Evolutionary conservation across 2,329 filamentous ascomycete species (phyloP).

Genomic region (Botrytis byssoidea): DNA sequence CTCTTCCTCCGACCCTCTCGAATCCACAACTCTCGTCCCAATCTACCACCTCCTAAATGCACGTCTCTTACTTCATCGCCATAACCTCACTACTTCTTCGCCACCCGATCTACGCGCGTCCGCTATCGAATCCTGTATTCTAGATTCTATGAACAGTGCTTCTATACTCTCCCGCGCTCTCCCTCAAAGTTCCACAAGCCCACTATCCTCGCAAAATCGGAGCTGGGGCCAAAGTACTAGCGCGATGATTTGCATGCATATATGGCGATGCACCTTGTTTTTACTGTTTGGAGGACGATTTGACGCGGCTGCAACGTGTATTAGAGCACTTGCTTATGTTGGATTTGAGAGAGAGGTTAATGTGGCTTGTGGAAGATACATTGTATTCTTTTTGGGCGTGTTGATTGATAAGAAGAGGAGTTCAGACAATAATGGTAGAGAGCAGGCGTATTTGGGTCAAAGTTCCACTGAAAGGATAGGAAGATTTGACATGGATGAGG

Average conservation of each 20-base stretch:
- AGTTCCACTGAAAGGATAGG: not conserved
- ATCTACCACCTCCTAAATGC: slow-evolving; percentile 78
- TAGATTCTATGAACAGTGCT: slow-evolving; percentile 74
- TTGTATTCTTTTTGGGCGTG: slow-evolving; percentile 75
- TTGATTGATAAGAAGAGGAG: slow-evolving; percentile 54
- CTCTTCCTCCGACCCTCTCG: slow-evolving; percentile 63
- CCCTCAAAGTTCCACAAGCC: slow-evolving; percentile 38
- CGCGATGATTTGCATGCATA: slow-evolving; percentile 73
- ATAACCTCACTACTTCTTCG: slow-evolving; percentile 77
- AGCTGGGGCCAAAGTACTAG: slow-evolving; percentile 48
- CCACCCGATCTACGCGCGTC: slow-evolving; percentile 62
- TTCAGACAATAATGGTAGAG: slow-evolving; percentile 36
- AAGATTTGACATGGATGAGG: slow-evolving; percentile 61
- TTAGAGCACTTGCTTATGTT: slow-evolving; percentile 69
- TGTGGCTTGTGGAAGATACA: slow-evolving; percentile 73
- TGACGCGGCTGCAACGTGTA: slow-evolving; percentile 68
- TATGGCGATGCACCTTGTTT: slow-evolving; percentile 84
- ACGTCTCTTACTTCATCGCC: slow-evolving; percentile 81
- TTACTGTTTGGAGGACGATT: slow-evolving; percentile 73
- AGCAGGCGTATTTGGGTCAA: slow-evolving; percentile 14
- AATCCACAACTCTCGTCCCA: slow-evolving; percentile 72
- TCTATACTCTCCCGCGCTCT: slow-evolving; percentile 68
- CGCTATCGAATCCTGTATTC: slow-evolving; percentile 75
- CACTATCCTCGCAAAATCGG: slow-evolving; percentile 23
- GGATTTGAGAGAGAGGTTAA: slow-evolving; percentile 71